A percentile compares a stretch with the other conserved stretches of the same genome.
phyloP scores from a whole-genome alignment of 164 flowering plant species.

The Litsea cubeba region DNA sequence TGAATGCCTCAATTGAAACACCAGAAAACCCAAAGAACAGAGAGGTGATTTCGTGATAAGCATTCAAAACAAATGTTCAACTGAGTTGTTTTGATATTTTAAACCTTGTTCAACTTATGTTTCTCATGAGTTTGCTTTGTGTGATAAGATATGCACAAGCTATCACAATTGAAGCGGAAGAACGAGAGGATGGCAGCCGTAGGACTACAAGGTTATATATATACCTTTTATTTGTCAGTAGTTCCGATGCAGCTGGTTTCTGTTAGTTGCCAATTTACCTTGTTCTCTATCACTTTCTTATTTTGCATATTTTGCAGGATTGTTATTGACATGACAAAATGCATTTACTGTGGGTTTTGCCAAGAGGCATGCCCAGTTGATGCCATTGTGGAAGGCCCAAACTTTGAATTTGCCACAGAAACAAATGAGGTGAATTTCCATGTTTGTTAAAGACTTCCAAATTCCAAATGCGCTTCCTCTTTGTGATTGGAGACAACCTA shows the following conservation, averaged over 20 bases:
- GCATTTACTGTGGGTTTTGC: constrained; percentile 99
- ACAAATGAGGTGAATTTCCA: constrained; percentile 78
- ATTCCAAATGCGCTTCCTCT: background rate
- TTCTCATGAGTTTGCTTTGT: background rate
- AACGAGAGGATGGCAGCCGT: constrained; percentile 98
- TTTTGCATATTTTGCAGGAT: constrained; percentile 45
- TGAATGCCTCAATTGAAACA: too few species aligned
- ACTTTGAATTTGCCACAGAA: constrained; percentile 95
- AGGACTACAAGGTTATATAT: constrained; percentile 75
- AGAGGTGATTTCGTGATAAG: too few species aligned
- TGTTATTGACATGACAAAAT: constrained; percentile 99
- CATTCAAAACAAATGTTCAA: too few species aligned
- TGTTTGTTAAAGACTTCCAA: background rate
- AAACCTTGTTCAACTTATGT: background rate
- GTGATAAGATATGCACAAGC: constrained; percentile 90
- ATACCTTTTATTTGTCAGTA: background rate
- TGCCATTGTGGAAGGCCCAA: constrained; percentile 99
- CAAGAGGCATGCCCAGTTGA: constrained; percentile 99
- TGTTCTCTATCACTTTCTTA: constrained; percentile 3
- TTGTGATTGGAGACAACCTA: background rate
- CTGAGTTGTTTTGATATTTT: background rate
- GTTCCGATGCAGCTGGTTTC: background rate
- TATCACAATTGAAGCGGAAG: constrained; percentile 98
- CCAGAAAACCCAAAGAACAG: too few species aligned
- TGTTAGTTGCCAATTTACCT: constrained; percentile 1